A percentile compares a stretch with the other conserved stretches of the same genome.
Conservation (phyloP, 768 basidiomycete genomes). For the Ramaria rubella region DNA sequence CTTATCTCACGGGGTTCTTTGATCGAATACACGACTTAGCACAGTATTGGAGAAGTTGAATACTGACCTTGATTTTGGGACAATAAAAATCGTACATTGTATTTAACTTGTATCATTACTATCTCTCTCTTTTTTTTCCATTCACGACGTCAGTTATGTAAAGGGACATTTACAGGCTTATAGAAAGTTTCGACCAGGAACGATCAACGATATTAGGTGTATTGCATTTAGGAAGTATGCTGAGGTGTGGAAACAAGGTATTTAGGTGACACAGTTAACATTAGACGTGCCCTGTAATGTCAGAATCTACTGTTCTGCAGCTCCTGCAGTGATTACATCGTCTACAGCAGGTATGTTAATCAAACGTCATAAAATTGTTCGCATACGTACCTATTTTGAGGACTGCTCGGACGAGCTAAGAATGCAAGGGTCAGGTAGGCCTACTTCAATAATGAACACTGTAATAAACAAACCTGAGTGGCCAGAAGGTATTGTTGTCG, state of each 20-base stretch:
- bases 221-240: no score
- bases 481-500: constrained; percentile 94
- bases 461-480: constrained; percentile 63
- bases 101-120: background rate
- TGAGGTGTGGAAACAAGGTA: no score
- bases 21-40: constrained; percentile 91
- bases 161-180: background rate
- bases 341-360: constrained; percentile 37
- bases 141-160: background rate
- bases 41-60: constrained; percentile 78
- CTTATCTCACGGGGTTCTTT: constrained; percentile 86
- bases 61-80: background rate
- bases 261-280: background rate
- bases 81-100: constrained; percentile 12
- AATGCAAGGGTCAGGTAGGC: constrained; percentile 9
- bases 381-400: constrained; percentile 69
- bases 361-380: background rate
- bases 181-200: no score
- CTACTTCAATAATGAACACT: background rate
- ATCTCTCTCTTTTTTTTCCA: background rate
- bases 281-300: background rate
- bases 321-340: constrained; percentile 71
- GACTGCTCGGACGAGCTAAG: constrained; percentile 76
- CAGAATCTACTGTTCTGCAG: constrained; percentile 52
- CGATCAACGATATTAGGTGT: no score